Evolutionary conservation across 768 basidiomycete genomes (phyloP), one percentile per base, ranked within the genome.

Genomic region (Boletus rubroflammeus): DNA sequence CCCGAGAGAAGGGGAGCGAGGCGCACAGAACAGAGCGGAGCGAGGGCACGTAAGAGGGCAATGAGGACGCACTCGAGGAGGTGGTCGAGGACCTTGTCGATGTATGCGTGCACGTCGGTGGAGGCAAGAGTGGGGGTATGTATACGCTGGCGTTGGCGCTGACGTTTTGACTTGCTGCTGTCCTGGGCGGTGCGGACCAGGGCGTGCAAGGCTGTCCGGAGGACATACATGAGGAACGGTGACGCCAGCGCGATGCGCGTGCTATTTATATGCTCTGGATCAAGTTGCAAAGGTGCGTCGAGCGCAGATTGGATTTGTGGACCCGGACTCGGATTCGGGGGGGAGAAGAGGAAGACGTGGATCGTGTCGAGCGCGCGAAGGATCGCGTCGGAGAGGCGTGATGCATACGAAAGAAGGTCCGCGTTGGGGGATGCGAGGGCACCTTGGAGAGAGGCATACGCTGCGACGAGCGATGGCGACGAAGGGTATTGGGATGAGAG

Each of bases 181-280:
- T 62, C 58, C 2, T 56, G 58, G 25, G 19, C 41, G 7, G 43
- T 50, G 15, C 38, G 36, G 28, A 63, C 31, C 3, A 71, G 35
- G 5, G 54, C 13, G 9, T 56, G 68, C n/a, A 71, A 23, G 13
- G 54, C 60, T 6, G 54, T 55, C 7, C 50, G 63, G 32, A 71
- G 57, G 56, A 61, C 25, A 26, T 61, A 65, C 43, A 47, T 50
- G 29, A 69, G 57, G 32, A 69, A 58, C 7, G 67, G 67, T 7
- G 63, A 63, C 11, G 42, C 46, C 56, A 67, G 34, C 2, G 61
- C 57, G 3, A 69, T 59, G 25, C 63, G 56, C 2, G 56, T 8
- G 23, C 56, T 58, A 29, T 63, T 58, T 38, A 59, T 48, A 25
- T 65, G 48, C 41, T 50, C 59, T 21, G 57, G 47, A 21, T 50